Evolutionary conservation across 2,329 filamentous ascomycete genomes (phyloP), one percentile per base, ranked within the genome.

Genomic region (Didymella segeticola): DNA sequence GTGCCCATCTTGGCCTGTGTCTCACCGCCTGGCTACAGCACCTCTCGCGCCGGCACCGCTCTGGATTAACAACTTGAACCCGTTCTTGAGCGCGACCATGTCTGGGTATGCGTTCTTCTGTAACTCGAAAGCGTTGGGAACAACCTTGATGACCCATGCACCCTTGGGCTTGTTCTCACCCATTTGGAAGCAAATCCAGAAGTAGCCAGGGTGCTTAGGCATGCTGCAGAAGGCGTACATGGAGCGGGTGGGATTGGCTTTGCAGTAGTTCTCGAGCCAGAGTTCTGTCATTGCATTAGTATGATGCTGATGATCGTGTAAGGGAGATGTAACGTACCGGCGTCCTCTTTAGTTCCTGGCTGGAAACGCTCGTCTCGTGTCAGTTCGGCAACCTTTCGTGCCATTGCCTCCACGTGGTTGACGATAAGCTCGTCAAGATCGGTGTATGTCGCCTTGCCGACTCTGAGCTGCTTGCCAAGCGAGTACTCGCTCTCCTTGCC

Each of bases 361-460:
- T 96, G 91, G 80, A 90, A 99, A 76, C 96, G 96, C 73, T 98
- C 93, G 74, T 97, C 89, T 62, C 89, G 86, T 82, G 91, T 95
- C 81, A 99, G 88, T 80, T 99, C 93, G 62, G 96, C 91, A 45
- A 98, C 93, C 82, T 99, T 99, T 77, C 89, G 90, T 15, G 92
- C 90, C 95, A 98, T 99, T 46, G 93, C 91, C 79, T 96, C 95
- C 71, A 99, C 91, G 72, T 99, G 95, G 69, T 95, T 90, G 71
- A 96, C 93, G 63, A 99, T 98, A 78, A 99, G 77, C 75, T 99
- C 95, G 77, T 99, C 95, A 57, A 99, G 81, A 87, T 99, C 95
- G 56, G 87, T 91, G 79, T 99, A 99, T 7, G 86, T 93, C 77
- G 92, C 93, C 74, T 93, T 93, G 64, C 90, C 90, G 47, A 99